Evolutionary conservation across 2,329 filamentous ascomycete genomes (phyloP).

Genomic region (Pseudogymnoascus pannorum): DNA sequence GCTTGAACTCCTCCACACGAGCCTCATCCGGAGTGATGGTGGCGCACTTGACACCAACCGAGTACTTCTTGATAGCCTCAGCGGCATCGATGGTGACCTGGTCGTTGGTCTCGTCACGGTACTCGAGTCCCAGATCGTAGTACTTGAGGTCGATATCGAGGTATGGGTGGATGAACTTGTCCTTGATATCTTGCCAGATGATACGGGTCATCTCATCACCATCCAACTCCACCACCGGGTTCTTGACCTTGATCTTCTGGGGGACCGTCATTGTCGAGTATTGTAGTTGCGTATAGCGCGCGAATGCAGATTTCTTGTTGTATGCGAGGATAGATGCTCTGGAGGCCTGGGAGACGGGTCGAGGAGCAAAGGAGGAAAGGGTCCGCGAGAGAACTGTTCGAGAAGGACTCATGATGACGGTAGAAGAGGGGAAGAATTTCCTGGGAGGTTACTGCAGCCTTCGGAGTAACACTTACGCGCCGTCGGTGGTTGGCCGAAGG

Average conservation of each 20-base stretch:
- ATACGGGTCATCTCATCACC: slow-evolving; percentile 96
- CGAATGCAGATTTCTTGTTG: background rate
- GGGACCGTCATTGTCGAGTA: slow-evolving; percentile 47
- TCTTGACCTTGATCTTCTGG: slow-evolving; percentile 98
- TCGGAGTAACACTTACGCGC: slow-evolving; percentile 4
- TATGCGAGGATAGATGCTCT: slow-evolving; percentile 6
- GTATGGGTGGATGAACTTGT: slow-evolving; percentile 95
- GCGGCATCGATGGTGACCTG: slow-evolving; percentile 92
- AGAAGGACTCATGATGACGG: slow-evolving; percentile 9
- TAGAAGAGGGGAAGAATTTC: slow-evolving; percentile 9
- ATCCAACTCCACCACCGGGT: slow-evolving; percentile 95
- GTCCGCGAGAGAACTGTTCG: slow-evolving; percentile 16
- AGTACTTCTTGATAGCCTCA: slow-evolving; percentile 98
- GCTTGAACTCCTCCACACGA: slow-evolving; percentile 93
- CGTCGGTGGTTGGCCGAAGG: background rate
- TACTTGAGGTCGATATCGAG: slow-evolving; percentile 98
- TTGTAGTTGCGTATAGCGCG: slow-evolving; percentile 23
- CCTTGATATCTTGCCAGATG: slow-evolving; percentile 99
- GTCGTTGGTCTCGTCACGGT: slow-evolving; percentile 93
- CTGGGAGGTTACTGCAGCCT: background rate
- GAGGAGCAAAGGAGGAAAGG: slow-evolving; percentile 10
- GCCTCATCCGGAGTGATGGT: slow-evolving; percentile 98
- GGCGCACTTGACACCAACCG: slow-evolving; percentile 96
- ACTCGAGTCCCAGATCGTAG: slow-evolving; percentile 88
- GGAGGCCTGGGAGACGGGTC: slow-evolving; percentile 11